A percentile compares a stretch with the other conserved stretches of the same genome.
Evolutionary conservation across 306 rosid genomes (phyloP).

Genomic region (Senna siamea): DNA sequence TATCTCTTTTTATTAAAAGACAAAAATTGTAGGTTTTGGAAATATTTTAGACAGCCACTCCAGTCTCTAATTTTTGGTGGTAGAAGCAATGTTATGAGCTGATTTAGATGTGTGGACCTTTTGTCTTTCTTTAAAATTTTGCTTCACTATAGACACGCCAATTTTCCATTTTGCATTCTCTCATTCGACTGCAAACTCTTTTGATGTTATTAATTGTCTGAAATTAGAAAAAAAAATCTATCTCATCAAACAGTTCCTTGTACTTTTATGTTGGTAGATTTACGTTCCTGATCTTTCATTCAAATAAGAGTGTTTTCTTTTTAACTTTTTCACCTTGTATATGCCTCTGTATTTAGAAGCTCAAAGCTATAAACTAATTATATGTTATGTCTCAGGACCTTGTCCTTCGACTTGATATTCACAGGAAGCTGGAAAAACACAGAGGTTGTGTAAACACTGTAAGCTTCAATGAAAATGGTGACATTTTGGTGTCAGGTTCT

Average conservation of each 20-base stretch:
- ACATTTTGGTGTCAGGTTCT: conserved; percentile 80
- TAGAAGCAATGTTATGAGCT: neutral
- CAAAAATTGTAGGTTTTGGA: neutral
- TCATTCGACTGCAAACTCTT: neutral
- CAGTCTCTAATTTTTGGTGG: neutral
- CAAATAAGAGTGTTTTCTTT: neutral
- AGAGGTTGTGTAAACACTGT: conserved; percentile 93
- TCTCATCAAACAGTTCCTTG: neutral
- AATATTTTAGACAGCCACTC: neutral
- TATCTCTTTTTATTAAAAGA: neutral
- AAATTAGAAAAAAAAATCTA: neutral
- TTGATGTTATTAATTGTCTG: neutral
- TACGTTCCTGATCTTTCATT: neutral
- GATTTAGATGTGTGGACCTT: neutral
- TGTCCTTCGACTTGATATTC: conserved; percentile 78
- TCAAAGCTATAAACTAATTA: neutral
- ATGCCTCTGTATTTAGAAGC: neutral
- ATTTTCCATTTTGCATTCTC: neutral
- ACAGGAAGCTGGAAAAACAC: conserved; percentile 73
- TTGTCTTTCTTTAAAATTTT: neutral
- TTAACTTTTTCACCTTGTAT: neutral
- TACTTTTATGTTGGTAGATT: neutral
- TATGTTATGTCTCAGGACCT: conserved; percentile 62
- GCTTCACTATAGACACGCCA: neutral
- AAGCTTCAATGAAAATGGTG: conserved; percentile 81